Evolutionary conservation across 352 stramenopile genomes (phyloP).

Genomic region (Globisporangium barbulae): DNA sequence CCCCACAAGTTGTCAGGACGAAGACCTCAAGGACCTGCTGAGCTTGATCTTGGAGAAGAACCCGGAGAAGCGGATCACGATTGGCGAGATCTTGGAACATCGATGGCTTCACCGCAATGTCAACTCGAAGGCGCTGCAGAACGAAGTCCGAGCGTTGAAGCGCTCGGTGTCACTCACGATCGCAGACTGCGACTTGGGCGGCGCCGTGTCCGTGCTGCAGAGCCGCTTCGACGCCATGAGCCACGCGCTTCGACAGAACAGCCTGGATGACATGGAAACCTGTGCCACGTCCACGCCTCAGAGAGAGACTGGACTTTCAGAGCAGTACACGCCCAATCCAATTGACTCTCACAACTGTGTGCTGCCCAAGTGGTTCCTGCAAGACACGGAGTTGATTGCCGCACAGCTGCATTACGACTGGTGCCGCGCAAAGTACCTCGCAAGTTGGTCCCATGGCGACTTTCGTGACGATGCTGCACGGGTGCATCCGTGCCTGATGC

Average conservation of each 20-base stretch:
- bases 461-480: conserved; percentile 36
- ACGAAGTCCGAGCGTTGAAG: conserved; percentile 43
- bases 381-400: conserved; percentile 30
- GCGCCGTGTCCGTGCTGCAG: conserved; percentile 58
- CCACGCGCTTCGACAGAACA: conserved; percentile 10
- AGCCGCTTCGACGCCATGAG: conserved; percentile 40
- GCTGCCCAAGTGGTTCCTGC: conserved; percentile 34
- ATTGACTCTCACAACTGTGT: conserved; percentile 27
- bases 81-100: conserved; percentile 70
- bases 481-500: conserved; percentile 49
- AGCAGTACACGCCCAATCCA: conserved; percentile 36
- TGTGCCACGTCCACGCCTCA: background rate
- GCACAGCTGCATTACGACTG: conserved; percentile 68
- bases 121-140: conserved; percentile 43
- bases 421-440: conserved; percentile 48
- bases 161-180: conserved; percentile 31
- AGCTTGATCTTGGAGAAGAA: conserved; percentile 70
- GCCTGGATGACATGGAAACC: background rate
- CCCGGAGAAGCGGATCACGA: conserved; percentile 55
- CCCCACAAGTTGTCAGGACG: conserved; percentile 36
- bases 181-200: conserved; percentile 40
- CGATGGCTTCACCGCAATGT: conserved; percentile 65
- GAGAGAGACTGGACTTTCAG: background rate
- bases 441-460: conserved; percentile 38
- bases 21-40: conserved; percentile 71